A percentile compares a stretch with the other conserved stretches of the same genome.
phyloP scores from a whole-genome alignment of 1,139 yeast species.

The Suhomyces bribrorum region DNA sequence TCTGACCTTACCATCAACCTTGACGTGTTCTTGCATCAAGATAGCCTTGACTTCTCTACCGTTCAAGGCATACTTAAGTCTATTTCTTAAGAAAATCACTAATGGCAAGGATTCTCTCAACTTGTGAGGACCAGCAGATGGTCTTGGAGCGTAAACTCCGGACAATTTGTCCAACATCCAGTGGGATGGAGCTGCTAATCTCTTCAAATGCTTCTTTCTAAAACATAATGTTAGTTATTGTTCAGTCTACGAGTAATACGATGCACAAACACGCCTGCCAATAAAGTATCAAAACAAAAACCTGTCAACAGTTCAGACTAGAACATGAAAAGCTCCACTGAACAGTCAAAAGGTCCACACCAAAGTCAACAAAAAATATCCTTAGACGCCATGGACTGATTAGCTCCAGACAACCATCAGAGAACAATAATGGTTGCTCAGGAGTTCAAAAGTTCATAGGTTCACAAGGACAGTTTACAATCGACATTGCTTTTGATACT shows the following conservation, averaged over 20 bases:
- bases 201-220: constrained; percentile 94
- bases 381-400: too few relatives aligned
- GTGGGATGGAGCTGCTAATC: constrained; percentile 99
- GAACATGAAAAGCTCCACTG: too few relatives aligned
- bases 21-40: constrained; percentile 98
- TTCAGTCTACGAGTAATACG: constrained; percentile 9
- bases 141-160: constrained; percentile 99
- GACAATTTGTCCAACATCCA: constrained; percentile 99
- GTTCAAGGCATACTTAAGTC: constrained; percentile 98
- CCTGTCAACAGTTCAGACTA: background rate
- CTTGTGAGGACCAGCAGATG: constrained; percentile 99
- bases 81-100: constrained; percentile 97
- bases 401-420: too few relatives aligned
- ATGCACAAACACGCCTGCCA: constrained; percentile 6
- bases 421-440: background rate
- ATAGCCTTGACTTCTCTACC: constrained; percentile 99
- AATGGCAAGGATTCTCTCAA: constrained; percentile 98
- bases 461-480: background rate
- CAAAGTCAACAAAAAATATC: too few relatives aligned
- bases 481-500: constrained; percentile 1
- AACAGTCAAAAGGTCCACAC: too few relatives aligned
- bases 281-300: background rate
- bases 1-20: constrained; percentile 99
- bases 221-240: constrained; percentile 20
- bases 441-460: background rate